Evolutionary conservation across 768 basidiomycete species (phyloP).

Genomic region (Agrocybe chaxingu): DNA sequence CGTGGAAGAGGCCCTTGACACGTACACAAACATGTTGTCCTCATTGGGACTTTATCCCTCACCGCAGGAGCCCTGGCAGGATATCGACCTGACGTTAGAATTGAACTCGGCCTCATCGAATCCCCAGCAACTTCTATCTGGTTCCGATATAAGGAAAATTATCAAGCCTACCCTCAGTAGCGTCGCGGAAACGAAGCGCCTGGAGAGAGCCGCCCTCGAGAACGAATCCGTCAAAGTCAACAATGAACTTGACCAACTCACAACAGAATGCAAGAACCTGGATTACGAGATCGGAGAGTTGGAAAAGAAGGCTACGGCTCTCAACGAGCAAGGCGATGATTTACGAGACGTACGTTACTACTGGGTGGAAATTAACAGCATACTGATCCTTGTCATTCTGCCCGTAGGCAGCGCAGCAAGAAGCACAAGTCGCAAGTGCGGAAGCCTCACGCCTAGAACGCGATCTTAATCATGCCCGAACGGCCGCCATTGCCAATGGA

Average conservation of each 20-base stretch:
- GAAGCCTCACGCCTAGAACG: slow-evolving; percentile 68
- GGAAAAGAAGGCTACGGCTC: slow-evolving; percentile 65
- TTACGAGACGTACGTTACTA: slow-evolving; percentile 61
- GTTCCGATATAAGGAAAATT: slow-evolving; percentile 65
- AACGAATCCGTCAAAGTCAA: slow-evolving; percentile 79
- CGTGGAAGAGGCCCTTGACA: slow-evolving; percentile 78
- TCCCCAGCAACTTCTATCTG: slow-evolving; percentile 63
- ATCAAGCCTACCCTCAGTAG: slow-evolving; percentile 76
- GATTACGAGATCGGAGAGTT: slow-evolving; percentile 74
- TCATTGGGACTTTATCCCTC: slow-evolving; percentile 76
- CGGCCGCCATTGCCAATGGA: slow-evolving; percentile 76
- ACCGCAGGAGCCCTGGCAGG: slow-evolving; percentile 64
- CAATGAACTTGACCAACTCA: slow-evolving; percentile 77
- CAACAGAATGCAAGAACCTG: slow-evolving; percentile 73
- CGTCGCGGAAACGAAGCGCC: slow-evolving; percentile 69
- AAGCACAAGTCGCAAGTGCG: slow-evolving; percentile 60
- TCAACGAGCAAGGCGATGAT: slow-evolving; percentile 78
- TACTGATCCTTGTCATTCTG: slow-evolving; percentile 5
- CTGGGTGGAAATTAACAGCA: neutral
- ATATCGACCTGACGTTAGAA: slow-evolving; percentile 76
- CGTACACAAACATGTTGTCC: slow-evolving; percentile 73
- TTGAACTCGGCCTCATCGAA: slow-evolving; percentile 76
- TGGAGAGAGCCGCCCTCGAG: slow-evolving; percentile 66
- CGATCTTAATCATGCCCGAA: slow-evolving; percentile 71
- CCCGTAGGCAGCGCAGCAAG: slow-evolving; percentile 70